Percentiles rank a stretch among this genome's conserved stretches.
Evolutionary conservation across 345 rosid species (phyloP).

Genomic region (Abelmoschus esculentus): DNA sequence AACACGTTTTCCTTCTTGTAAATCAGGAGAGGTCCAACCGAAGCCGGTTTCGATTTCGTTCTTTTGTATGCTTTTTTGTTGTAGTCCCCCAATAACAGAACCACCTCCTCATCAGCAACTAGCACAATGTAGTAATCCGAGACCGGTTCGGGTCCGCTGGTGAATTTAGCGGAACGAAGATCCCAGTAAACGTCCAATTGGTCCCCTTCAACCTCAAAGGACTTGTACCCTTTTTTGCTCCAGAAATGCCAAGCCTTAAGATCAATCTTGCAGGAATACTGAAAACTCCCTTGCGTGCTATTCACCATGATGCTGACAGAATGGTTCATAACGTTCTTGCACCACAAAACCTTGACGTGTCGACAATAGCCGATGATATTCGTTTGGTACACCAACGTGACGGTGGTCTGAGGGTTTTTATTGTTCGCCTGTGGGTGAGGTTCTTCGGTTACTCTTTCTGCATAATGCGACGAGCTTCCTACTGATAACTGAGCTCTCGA

Average conservation of each 20-base stretch:
- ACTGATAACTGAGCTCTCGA: conserved; percentile 20
- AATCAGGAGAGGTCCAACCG: conserved; percentile 47
- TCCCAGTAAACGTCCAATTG: conserved; percentile 61
- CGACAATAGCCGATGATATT: conserved; percentile 42
- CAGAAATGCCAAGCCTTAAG: conserved; percentile 73
- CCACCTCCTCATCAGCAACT: conserved; percentile 84
- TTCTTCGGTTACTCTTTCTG: conserved; percentile 41
- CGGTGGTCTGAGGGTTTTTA: conserved; percentile 51
- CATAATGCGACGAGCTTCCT: conserved; percentile 15
- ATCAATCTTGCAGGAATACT: conserved; percentile 44
- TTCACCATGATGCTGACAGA: conserved; percentile 37
- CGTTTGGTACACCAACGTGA: conserved; percentile 47
- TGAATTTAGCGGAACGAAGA: conserved; percentile 63
- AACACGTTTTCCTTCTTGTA: conserved; percentile 83
- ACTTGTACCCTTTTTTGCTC: conserved; percentile 60
- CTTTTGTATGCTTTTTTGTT: conserved; percentile 82
- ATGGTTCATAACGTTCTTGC: conserved; percentile 54
- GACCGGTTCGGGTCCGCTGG: conserved; percentile 66
- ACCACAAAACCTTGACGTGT: conserved; percentile 45
- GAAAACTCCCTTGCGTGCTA: conserved; percentile 35
- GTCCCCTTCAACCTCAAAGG: conserved; percentile 45
- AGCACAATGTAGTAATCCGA: conserved; percentile 76
- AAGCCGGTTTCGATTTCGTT: conserved; percentile 70
- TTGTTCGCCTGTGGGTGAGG: conserved; percentile 18
- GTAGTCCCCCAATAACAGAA: conserved; percentile 68